Conservation (phyloP, 164 flowering plant genomes). For the Malania oleifera region DNA sequence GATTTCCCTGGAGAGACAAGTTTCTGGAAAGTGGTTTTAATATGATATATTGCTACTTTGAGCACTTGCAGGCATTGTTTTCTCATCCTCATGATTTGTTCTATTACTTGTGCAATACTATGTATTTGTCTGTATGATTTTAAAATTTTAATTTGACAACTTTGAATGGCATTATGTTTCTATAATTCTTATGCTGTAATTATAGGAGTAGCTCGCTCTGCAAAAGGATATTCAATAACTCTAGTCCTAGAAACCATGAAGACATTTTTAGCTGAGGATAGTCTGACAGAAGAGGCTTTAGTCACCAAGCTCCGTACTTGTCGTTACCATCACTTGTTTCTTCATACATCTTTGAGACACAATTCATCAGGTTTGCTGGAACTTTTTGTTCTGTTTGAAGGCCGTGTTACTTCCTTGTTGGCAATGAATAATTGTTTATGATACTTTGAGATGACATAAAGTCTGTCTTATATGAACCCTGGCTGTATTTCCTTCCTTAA, state of each 20-base stretch:
- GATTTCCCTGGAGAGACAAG: too few species aligned
- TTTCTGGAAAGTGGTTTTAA: too few species aligned
- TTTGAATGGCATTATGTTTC: neutral
- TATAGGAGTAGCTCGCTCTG: slow-evolving; percentile 89
- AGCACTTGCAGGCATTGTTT: too few species aligned
- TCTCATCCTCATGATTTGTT: too few species aligned
- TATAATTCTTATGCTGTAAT: neutral
- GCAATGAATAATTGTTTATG: neutral
- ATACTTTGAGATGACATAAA: neutral
- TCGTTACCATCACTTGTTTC: slow-evolving; percentile 75
- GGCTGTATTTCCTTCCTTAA: neutral
- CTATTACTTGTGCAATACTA: too few species aligned
- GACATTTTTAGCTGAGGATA: slow-evolving; percentile 84
- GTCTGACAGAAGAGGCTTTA: slow-evolving; percentile 94
- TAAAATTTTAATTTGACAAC: too few species aligned
- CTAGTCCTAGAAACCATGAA: slow-evolving; percentile 86
- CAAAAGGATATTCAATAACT: slow-evolving; percentile 80
- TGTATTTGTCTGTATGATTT: too few species aligned
- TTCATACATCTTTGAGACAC: slow-evolving; percentile 75
- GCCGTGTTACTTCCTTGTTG: neutral
- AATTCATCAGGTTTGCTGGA: slow-evolving; percentile 65
- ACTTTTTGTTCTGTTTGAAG: neutral
- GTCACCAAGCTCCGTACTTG: slow-evolving; percentile 92
- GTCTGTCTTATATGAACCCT: neutral
- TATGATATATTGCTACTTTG: too few species aligned